A percentile compares a stretch with the other conserved stretches of the same genome.
phyloP scores from a whole-genome alignment of 805 yeast species.

The Ascoidea tarda region DNA sequence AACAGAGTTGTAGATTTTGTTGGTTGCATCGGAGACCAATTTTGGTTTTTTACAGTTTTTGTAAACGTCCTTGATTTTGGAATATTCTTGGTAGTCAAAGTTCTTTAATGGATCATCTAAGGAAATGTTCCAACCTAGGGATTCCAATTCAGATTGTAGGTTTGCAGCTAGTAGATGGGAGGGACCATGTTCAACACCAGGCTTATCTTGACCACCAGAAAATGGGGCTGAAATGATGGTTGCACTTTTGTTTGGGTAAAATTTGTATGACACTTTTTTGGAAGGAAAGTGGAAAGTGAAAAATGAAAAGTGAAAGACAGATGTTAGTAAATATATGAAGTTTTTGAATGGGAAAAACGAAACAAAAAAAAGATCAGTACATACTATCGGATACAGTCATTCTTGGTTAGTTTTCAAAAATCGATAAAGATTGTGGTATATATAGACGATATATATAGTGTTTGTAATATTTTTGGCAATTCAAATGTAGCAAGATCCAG shows the following conservation, averaged over 20 bases:
- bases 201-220: conserved; percentile 89
- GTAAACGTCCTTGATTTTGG: conserved; percentile 33
- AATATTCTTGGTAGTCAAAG: conserved; percentile 24
- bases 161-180: conserved; percentile 63
- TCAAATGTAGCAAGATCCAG: too few species aligned
- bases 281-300: too few species aligned
- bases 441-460: not conserved
- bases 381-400: not conserved
- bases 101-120: conserved; percentile 41
- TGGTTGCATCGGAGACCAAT: conserved; percentile 62
- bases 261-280: conserved; percentile 29
- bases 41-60: conserved; percentile 55
- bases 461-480: not conserved
- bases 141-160: conserved; percentile 41
- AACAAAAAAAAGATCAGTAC: not conserved
- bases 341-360: not conserved
- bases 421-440: not conserved
- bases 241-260: conserved; percentile 36
- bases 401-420: not conserved
- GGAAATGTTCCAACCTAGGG: conserved; percentile 58
- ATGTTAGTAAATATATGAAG: not conserved
- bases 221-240: conserved; percentile 85
- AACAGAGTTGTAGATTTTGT: conserved; percentile 49
- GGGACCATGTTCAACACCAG: conserved; percentile 95
- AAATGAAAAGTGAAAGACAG: too few species aligned